These are phyloP conservation scores for Acanthamoeba comandoni DNA, from an alignment of 208 protist genomes.

Conservation along the genomic window DNA sequence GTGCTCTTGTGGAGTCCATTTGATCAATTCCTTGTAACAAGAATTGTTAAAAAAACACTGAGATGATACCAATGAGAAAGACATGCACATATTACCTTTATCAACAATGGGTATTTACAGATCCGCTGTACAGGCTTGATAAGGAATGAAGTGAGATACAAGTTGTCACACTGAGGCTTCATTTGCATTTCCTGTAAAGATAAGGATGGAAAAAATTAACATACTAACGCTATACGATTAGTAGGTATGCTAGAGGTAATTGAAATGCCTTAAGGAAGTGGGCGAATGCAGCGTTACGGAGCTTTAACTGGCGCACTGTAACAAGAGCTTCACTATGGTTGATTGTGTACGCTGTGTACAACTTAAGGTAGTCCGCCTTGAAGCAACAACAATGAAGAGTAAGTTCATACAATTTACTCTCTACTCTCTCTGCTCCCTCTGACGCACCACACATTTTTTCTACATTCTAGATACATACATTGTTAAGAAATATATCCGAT, in stretches of 20 bases:
- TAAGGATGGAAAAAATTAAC: neutral
- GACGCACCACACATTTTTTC: too few relatives aligned
- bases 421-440: too few relatives aligned
- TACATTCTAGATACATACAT: slow-evolving; percentile 20
- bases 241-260: neutral
- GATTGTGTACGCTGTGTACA: slow-evolving; percentile 63
- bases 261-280: slow-evolving; percentile 7
- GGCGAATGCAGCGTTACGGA: slow-evolving; percentile 3
- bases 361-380: slow-evolving; percentile 66
- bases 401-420: too few relatives aligned
- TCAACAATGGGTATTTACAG: slow-evolving; percentile 67
- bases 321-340: slow-evolving; percentile 49
- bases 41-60: neutral
- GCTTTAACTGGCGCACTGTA: slow-evolving; percentile 17
- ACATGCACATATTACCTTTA: slow-evolving; percentile 1
- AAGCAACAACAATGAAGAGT: neutral
- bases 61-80: slow-evolving; percentile 12
- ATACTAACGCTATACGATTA: neutral
- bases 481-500: slow-evolving; percentile 32
- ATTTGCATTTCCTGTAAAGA: slow-evolving; percentile 55
- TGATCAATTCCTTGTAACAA: neutral
- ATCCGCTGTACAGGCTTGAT: slow-evolving; percentile 73
- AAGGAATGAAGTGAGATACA: slow-evolving; percentile 69
- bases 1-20: neutral
- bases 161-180: slow-evolving; percentile 47